A percentile compares a stretch with the other conserved stretches of the same genome.
Conservation (phyloP, 192 early-diverging fungal genomes). For the Coemansia sp. region DNA sequence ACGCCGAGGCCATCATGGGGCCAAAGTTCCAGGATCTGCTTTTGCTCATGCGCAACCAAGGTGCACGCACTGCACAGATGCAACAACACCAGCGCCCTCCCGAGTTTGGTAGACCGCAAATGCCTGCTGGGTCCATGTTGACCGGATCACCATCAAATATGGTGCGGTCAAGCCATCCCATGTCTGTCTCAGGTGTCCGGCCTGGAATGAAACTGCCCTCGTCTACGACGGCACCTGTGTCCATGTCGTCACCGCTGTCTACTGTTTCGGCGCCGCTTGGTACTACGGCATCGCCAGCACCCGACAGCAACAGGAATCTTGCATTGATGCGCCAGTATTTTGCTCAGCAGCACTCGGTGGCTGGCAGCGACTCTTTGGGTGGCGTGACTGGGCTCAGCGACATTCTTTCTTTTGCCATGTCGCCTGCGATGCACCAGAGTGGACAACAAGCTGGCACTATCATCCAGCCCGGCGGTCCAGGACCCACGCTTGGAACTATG, state of each 20-base stretch:
- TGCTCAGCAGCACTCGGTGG: conserved; percentile 5
- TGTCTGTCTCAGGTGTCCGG: not conserved
- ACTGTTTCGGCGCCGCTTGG: not conserved
- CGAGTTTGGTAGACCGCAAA: conserved; percentile 3
- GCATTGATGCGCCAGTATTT: conserved; percentile 21
- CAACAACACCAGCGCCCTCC: conserved; percentile 7
- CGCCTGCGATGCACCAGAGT: conserved; percentile 4
- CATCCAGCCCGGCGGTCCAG: not conserved
- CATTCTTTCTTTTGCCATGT: conserved; percentile 2
- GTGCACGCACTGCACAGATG: conserved; percentile 2
- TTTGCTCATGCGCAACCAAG: conserved; percentile 32
- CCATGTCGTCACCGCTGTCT: not conserved
- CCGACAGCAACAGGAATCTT: conserved; percentile 8
- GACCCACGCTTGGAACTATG: not conserved
- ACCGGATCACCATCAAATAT: not conserved
- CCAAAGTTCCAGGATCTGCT: conserved; percentile 39
- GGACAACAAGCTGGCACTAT: not conserved
- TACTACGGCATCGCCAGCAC: not conserved
- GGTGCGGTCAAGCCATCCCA: conserved; percentile 4
- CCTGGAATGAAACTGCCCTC: conserved; percentile 12
- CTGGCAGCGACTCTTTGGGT: not conserved
- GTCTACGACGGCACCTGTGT: conserved; percentile 2
- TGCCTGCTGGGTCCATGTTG: not conserved
- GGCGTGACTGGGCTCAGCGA: not conserved
- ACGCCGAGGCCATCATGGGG: conserved; percentile 43